A percentile compares a stretch with the other conserved stretches of the same genome.
phyloP scores from a whole-genome alignment of 495 filamentous ascomycete species.

The Hyaloscypha bicolor region DNA sequence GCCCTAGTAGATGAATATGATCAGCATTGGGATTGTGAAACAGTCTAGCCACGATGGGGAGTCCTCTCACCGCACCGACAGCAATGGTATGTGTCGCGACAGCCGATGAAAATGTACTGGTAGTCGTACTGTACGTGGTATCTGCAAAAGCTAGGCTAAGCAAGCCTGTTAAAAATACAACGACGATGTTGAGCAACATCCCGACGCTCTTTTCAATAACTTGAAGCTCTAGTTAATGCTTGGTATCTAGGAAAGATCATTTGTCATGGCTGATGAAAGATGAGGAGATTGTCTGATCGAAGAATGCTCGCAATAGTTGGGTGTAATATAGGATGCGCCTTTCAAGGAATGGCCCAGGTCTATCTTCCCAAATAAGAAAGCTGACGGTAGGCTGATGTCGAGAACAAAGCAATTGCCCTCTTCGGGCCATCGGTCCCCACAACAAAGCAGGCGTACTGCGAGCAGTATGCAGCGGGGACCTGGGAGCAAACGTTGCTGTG shows the following conservation, averaged over 20 bases:
- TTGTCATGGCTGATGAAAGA: slow-evolving; percentile 12
- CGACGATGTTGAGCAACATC: slow-evolving; percentile 15
- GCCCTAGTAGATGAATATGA: slow-evolving; percentile 24
- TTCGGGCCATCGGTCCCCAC: background rate
- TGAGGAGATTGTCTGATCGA: background rate
- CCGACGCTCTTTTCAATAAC: background rate
- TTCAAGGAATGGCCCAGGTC: background rate
- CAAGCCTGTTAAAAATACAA: slow-evolving; percentile 7
- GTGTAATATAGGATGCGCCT: background rate
- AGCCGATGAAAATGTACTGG: slow-evolving; percentile 21
- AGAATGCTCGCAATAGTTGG: slow-evolving; percentile 9
- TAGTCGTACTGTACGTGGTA: background rate
- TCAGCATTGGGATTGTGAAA: slow-evolving; percentile 17
- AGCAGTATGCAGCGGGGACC: background rate
- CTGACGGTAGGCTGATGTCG: background rate
- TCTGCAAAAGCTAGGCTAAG: background rate
- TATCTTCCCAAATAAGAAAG: slow-evolving; percentile 4
- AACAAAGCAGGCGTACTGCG: background rate
- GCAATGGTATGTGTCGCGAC: slow-evolving; percentile 33
- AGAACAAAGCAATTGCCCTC: background rate
- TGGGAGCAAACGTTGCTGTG: slow-evolving; percentile 1
- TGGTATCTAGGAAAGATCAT: slow-evolving; percentile 6
- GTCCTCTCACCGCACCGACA: slow-evolving; percentile 38
- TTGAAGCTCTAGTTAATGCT: background rate
- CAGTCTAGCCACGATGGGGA: background rate